These are phyloP conservation scores for Tylopilus balloui DNA, from an alignment of 768 basidiomycete genomes.

Conservation along the genomic window DNA sequence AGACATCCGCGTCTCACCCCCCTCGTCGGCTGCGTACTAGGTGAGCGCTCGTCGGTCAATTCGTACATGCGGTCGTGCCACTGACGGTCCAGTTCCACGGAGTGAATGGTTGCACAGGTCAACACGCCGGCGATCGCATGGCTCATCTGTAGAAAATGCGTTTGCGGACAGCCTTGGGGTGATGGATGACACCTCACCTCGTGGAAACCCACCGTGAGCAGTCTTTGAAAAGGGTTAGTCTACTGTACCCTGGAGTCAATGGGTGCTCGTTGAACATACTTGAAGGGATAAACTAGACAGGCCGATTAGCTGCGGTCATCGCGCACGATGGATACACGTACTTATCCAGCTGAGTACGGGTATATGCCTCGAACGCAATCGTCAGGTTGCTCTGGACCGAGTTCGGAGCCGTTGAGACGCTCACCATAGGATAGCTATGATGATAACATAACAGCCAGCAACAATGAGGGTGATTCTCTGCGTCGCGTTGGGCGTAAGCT, in stretches of 20 bases:
- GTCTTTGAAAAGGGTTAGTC: conserved; percentile 38
- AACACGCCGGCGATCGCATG: conserved; percentile 77
- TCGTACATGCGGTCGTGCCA: conserved; percentile 8
- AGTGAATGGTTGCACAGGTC: conserved; percentile 82
- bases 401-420: conserved; percentile 16
- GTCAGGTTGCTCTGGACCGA: conserved; percentile 1
- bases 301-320: conserved; percentile 10
- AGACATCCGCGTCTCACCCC: conserved; percentile 82
- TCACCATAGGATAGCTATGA: conserved; percentile 78
- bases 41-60: conserved; percentile 8
- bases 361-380: conserved; percentile 55
- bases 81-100: conserved; percentile 84
- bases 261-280: conserved; percentile 50
- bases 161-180: background rate
- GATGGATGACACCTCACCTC: conserved; percentile 48
- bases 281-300: conserved; percentile 79
- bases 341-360: conserved; percentile 69
- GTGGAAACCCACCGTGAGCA: conserved; percentile 86
- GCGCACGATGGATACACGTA: conserved; percentile 37
- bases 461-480: conserved; percentile 77
- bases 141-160: conserved; percentile 57
- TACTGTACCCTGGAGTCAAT: background rate
- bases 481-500: conserved; percentile 63
- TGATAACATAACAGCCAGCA: conserved; percentile 68
- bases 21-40: conserved; percentile 65